Evolutionary conservation across 2,329 filamentous ascomycete species (phyloP).

Genomic region (Lojkania enalia): DNA sequence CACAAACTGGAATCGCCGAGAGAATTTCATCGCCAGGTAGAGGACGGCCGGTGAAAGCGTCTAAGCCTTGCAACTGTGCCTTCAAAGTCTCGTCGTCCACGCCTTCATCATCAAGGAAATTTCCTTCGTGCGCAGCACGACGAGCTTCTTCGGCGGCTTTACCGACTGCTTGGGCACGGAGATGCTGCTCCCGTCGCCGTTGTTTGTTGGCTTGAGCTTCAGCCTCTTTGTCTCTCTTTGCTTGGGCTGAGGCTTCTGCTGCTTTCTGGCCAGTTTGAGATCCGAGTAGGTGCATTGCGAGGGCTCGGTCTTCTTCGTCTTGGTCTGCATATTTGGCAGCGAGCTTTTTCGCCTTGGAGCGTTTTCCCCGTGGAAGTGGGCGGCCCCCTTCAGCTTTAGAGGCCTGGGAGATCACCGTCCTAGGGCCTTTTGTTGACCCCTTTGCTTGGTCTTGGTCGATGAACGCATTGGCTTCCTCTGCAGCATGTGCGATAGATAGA

Average conservation of each 20-base stretch:
- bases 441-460: constrained; percentile 13
- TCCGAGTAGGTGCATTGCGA: constrained; percentile 86
- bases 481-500: constrained; percentile 12
- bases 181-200: constrained; percentile 78
- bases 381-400: constrained; percentile 31
- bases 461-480: constrained; percentile 40
- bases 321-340: constrained; percentile 90
- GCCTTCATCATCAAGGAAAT: constrained; percentile 49
- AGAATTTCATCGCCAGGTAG: constrained; percentile 81
- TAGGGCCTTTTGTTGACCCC: constrained; percentile 24
- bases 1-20: constrained; percentile 64
- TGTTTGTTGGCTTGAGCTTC: constrained; percentile 72
- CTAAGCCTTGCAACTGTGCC: constrained; percentile 52
- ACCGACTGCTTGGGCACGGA: constrained; percentile 73
- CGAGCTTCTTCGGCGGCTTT: constrained; percentile 76
- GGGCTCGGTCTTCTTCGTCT: constrained; percentile 87
- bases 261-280: constrained; percentile 69
- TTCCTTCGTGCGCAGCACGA: constrained; percentile 44
- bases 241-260: constrained; percentile 63
- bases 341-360: constrained; percentile 81
- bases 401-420: constrained; percentile 32
- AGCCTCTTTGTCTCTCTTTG: constrained; percentile 70
- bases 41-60: constrained; percentile 76
- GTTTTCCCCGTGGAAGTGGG: constrained; percentile 67
- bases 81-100: constrained; percentile 62